Evolutionary conservation across 78 protist species (phyloP).

Genomic region (Tieghemostelium lacteum): DNA sequence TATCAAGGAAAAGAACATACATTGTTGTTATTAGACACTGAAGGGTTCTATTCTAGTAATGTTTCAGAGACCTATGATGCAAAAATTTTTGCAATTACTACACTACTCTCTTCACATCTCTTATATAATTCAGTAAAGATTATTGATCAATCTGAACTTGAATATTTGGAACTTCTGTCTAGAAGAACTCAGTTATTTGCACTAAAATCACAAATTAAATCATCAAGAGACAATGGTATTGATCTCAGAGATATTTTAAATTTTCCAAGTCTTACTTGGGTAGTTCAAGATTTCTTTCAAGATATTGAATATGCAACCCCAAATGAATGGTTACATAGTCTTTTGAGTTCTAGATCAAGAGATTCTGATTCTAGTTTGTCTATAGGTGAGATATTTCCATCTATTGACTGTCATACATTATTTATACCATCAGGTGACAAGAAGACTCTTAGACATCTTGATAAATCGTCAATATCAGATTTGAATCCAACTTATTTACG

Average conservation of each 20-base stretch:
- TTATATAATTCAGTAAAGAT: slow-evolving; percentile 71
- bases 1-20: neutral
- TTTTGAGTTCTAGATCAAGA: slow-evolving; percentile 43
- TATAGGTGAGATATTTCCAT: slow-evolving; percentile 48
- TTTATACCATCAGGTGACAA: slow-evolving; percentile 69
- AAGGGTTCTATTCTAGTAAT: slow-evolving; percentile 59
- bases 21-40: slow-evolving; percentile 47
- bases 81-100: slow-evolving; percentile 70
- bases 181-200: slow-evolving; percentile 77
- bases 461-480: slow-evolving; percentile 13
- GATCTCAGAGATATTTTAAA: slow-evolving; percentile 1
- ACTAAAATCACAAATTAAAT: slow-evolving; percentile 53
- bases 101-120: slow-evolving; percentile 35
- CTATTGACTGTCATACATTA: slow-evolving; percentile 54
- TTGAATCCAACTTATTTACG: slow-evolving; percentile 46
- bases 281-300: slow-evolving; percentile 77
- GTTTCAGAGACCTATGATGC: slow-evolving; percentile 70
- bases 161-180: slow-evolving; percentile 60
- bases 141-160: slow-evolving; percentile 67
- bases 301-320: slow-evolving; percentile 62
- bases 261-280: slow-evolving; percentile 57
- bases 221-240: neutral
- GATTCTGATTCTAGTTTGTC: slow-evolving; percentile 31
- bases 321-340: slow-evolving; percentile 48
- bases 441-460: slow-evolving; percentile 32